phyloP scores from a whole-genome alignment of 1,139 yeast species.

The Candida pseudoviswanathii region DNA sequence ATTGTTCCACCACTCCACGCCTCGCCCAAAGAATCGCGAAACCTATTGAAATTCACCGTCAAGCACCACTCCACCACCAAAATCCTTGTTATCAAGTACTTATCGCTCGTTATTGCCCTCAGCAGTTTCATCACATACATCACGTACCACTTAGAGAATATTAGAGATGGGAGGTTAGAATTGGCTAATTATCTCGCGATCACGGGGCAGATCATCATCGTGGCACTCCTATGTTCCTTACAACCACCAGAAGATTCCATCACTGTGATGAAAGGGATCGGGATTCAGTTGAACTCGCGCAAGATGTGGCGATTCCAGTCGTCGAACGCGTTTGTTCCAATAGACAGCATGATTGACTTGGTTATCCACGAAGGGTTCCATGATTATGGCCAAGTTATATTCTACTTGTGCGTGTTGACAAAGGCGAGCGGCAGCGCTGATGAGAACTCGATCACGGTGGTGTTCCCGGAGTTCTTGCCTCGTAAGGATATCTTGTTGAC shows the following conservation, averaged over 20 bases:
- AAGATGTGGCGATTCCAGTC: constrained; percentile 32
- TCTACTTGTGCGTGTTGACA: constrained; percentile 60
- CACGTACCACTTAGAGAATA: background rate
- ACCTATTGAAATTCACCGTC: constrained; percentile 19
- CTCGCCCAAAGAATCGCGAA: constrained; percentile 10
- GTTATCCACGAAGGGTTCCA: constrained; percentile 71
- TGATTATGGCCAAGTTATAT: constrained; percentile 61
- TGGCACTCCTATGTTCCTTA: constrained; percentile 17
- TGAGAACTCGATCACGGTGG: constrained; percentile 45
- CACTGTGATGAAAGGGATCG: constrained; percentile 40
- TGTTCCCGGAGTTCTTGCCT: constrained; percentile 51
- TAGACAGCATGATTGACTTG: constrained; percentile 55
- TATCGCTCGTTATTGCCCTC: constrained; percentile 3
- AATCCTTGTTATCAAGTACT: constrained; percentile 4
- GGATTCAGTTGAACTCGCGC: constrained; percentile 34
- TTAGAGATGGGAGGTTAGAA: constrained; percentile 1
- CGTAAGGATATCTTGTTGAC: constrained; percentile 42
- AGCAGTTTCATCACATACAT: constrained; percentile 6
- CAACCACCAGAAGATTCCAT: constrained; percentile 37
- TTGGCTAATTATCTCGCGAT: constrained; percentile 3
- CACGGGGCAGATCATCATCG: background rate
- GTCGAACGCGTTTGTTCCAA: constrained; percentile 48
- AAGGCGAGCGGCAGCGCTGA: constrained; percentile 26
- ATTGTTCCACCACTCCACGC: constrained; percentile 25
- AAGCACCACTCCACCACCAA: constrained; percentile 9